Conservation (phyloP, 176 grass and related monocot genomes). For the Phoenix dactylifera region DNA sequence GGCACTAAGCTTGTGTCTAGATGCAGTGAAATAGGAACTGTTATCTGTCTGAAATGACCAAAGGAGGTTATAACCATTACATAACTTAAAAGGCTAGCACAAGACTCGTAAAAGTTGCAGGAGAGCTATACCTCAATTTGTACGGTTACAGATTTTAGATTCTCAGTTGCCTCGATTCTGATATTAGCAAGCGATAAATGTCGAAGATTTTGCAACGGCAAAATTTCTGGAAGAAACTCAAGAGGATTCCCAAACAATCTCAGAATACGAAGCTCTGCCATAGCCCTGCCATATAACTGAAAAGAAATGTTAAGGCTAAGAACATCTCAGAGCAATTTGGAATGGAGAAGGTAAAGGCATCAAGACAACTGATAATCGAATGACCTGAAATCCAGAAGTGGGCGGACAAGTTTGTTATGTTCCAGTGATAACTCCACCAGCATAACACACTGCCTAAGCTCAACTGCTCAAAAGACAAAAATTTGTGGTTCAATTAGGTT, state of each 20-base stretch:
- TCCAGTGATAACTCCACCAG: conserved; percentile 90
- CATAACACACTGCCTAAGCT: conserved; percentile 79
- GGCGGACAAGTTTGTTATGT: conserved; percentile 87
- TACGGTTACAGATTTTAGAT: conserved; percentile 78
- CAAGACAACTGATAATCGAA: conserved; percentile 27
- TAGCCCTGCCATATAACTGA: conserved; percentile 64
- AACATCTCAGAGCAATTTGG: conserved; percentile 9
- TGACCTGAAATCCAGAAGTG: conserved; percentile 99
- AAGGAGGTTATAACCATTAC: conserved; percentile 5
- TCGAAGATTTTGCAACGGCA: conserved; percentile 80
- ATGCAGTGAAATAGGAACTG: conserved; percentile 71
- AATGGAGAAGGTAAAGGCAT: conserved; percentile 13
- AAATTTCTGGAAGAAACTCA: conserved; percentile 98
- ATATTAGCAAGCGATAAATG: conserved; percentile 97
- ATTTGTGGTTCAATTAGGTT: too few relatives aligned
- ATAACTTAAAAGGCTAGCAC: neutral
- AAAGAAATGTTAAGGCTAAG: conserved; percentile 39
- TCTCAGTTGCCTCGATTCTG: conserved; percentile 92
- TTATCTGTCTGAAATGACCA: conserved; percentile 83
- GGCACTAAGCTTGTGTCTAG: conserved; percentile 90
- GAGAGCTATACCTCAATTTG: conserved; percentile 75
- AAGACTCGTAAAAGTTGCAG: conserved; percentile 16
- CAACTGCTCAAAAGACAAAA: conserved; percentile 33
- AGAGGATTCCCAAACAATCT: conserved; percentile 94
- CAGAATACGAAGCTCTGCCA: conserved; percentile 79